phyloP scores from a whole-genome alignment of 1,284 basidiomycete species.

The Ceratobasidium sp. region DNA sequence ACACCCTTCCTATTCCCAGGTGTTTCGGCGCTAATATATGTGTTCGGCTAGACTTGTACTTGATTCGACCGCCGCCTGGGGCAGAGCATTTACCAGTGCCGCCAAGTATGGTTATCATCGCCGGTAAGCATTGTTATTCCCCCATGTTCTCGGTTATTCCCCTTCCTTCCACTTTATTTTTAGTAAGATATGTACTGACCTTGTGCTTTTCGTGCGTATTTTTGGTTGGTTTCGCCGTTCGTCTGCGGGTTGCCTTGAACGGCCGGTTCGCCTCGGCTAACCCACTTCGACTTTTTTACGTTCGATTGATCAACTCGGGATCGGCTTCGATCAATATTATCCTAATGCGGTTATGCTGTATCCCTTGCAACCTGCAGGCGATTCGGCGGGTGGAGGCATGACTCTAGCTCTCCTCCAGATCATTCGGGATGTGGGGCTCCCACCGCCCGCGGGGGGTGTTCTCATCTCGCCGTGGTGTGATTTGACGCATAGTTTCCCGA shows the following conservation, averaged over 20 bases:
- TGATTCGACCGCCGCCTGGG: constrained; percentile 74
- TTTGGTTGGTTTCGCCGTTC: background rate
- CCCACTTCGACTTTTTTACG: background rate
- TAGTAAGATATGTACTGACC: background rate
- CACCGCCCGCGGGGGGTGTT: constrained; percentile 53
- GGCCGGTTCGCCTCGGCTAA: background rate
- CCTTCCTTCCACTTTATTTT: constrained; percentile 1
- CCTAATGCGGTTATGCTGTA: background rate
- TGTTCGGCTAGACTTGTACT: constrained; percentile 69
- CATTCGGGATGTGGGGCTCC: constrained; percentile 86
- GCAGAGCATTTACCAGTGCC: constrained; percentile 82
- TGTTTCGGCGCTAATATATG: background rate
- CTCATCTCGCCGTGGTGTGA: constrained; percentile 49
- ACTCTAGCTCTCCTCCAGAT: constrained; percentile 76
- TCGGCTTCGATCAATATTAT: constrained; percentile 44
- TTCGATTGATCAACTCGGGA: no score
- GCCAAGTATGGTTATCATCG: constrained; percentile 84
- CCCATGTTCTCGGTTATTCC: no score
- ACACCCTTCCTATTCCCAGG: no score
- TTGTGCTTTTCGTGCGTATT: background rate
- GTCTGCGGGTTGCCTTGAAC: background rate
- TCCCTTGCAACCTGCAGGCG: constrained; percentile 59
- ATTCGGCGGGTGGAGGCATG: constrained; percentile 94
- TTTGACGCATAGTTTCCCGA: constrained; percentile 62
- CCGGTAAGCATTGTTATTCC: constrained; percentile 70